phyloP scores from a whole-genome alignment of 768 basidiomycete species.

The Boletus reticuloceps region DNA sequence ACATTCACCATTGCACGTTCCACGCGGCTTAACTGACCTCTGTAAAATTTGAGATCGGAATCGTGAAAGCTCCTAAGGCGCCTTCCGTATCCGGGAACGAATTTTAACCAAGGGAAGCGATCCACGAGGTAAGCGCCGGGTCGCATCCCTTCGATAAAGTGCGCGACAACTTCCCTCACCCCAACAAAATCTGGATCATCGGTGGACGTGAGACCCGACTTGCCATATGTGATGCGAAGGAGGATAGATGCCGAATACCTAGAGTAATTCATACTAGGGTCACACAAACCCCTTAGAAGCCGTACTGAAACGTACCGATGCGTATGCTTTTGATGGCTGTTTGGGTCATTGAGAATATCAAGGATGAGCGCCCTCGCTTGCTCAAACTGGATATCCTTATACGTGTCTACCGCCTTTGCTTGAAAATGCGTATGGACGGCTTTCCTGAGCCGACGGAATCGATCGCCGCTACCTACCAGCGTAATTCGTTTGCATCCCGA shows the following conservation, averaged over 20 bases:
- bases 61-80: slow-evolving; percentile 50
- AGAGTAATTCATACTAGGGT: background rate
- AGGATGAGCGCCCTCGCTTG: slow-evolving; percentile 23
- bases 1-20: slow-evolving; percentile 39
- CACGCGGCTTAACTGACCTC: slow-evolving; percentile 43
- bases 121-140: slow-evolving; percentile 38
- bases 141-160: slow-evolving; percentile 29
- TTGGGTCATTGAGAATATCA: slow-evolving; percentile 33
- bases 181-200: slow-evolving; percentile 25
- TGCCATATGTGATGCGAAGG: slow-evolving; percentile 27
- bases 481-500: slow-evolving; percentile 54
- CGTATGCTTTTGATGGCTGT: slow-evolving; percentile 40
- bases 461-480: slow-evolving; percentile 47
- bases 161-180: slow-evolving; percentile 14
- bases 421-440: slow-evolving; percentile 55
- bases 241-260: slow-evolving; percentile 30
- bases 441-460: slow-evolving; percentile 54
- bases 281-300: background rate
- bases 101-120: slow-evolving; percentile 33
- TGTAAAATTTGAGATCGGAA: slow-evolving; percentile 53
- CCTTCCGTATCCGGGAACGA: slow-evolving; percentile 58
- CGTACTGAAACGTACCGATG: slow-evolving; percentile 42
- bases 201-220: slow-evolving; percentile 11
- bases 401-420: slow-evolving; percentile 43
- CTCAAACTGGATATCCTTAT: slow-evolving; percentile 43